Evolutionary conservation across 352 stramenopile species (phyloP), one percentile per base, ranked within the genome.

Genomic region (Vaucheria bursata): DNA sequence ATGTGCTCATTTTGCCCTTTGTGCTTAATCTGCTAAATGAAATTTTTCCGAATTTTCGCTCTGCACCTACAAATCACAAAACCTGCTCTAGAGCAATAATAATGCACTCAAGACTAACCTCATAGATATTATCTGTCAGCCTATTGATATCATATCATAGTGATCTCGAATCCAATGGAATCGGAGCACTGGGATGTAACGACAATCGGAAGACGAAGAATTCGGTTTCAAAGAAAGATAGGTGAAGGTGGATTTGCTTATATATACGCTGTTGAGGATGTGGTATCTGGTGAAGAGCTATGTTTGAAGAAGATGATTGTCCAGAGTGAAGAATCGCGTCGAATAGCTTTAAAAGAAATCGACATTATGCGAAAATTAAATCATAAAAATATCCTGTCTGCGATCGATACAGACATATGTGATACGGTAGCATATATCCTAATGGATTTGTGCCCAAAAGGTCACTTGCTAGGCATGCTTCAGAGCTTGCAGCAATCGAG

Each of bases 381-480:
- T 6, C 88, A 91, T 72, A 87, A 87, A 0, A 88, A 82, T 29
- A 89, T 91, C 45, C 80, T 91, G 38, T 86, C 85, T 80, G 84
- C 88, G 65, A 32, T 87, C 80, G 66, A 88, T 86, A 77, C 37
- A 31, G 45, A 65, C 34, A 72, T 53, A 35, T 25, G 25, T 25
- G 25, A 59, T 25, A 80, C 80, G 18, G 93, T 97, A 78, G 92
- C 97, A 70, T 91, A 94, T 69, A 96, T 97, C 77, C 85, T 98
- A 72, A 97, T 98, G 91, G 94, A 98, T 84, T 97, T 95, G 82
- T 98, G 93, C 75, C 88, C 94, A 25, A 88, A 90, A 2, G 94
- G 94, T 5, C 92, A 96, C 80, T 80, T 97, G 38, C 89, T 98
- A 29, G 45, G 65, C 0, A 76, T 79, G 25, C 70, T 89, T 33